These are phyloP conservation scores for Melastoma candidum DNA, from an alignment of 441 rosid genomes.

Conservation along the genomic window DNA sequence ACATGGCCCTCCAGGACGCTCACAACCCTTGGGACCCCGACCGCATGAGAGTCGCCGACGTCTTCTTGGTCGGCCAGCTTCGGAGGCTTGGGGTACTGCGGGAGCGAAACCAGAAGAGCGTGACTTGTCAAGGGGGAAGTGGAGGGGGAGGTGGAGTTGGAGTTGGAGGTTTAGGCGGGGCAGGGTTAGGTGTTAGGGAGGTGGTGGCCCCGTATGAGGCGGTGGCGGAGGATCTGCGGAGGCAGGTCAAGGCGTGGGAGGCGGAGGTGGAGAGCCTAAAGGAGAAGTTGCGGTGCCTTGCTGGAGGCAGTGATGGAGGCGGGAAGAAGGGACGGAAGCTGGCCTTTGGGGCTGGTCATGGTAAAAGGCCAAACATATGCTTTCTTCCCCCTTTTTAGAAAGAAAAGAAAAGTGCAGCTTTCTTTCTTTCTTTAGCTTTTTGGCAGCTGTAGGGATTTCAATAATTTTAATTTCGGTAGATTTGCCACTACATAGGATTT, in stretches of 20 bases:
- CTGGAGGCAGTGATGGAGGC: no score
- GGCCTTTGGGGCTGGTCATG: no score
- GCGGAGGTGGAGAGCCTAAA: conserved; percentile 65
- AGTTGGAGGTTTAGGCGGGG: conserved; percentile 13
- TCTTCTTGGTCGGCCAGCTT: conserved; percentile 71
- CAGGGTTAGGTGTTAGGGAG: conserved; percentile 52
- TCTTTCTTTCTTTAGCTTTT: no score
- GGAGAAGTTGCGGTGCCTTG: conserved; percentile 42
- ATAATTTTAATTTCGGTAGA: no score
- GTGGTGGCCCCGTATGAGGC: conserved; percentile 95
- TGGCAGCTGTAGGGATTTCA: no score
- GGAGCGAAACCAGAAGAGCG: conserved; percentile 62
- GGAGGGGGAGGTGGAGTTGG: conserved; percentile 17
- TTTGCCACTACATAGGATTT: no score
- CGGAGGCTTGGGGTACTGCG: conserved; percentile 57
- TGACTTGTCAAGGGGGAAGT: conserved; percentile 21
- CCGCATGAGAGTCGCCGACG: conserved; percentile 73
- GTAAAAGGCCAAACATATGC: no score
- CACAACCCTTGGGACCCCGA: conserved; percentile 96
- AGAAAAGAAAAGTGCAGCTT: no score
- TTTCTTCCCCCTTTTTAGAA: no score
- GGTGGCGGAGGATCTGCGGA: conserved; percentile 70
- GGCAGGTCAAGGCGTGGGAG: conserved; percentile 59
- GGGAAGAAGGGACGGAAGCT: no score
- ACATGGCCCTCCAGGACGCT: conserved; percentile 66